Evolutionary conservation across 495 filamentous ascomycete species (phyloP).

Genomic region (Trichoderma reesei): DNA sequence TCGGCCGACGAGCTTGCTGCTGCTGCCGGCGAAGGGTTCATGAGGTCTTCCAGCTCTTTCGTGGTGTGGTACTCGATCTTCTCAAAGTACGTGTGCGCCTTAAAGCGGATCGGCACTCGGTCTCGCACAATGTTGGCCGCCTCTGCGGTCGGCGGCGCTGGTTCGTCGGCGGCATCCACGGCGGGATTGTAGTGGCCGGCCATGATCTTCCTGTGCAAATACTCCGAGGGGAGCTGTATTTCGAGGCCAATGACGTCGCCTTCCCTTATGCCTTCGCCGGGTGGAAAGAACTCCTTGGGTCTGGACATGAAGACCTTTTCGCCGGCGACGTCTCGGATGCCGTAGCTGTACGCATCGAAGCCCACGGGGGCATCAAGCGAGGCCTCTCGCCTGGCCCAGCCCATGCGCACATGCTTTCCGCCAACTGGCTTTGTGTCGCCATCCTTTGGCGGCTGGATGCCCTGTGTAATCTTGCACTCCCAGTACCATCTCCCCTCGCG

Average conservation of each 20-base stretch:
- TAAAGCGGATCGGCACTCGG: constrained; percentile 86
- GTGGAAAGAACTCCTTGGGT: constrained; percentile 75
- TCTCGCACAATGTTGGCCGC: constrained; percentile 79
- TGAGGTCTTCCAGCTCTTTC: constrained; percentile 80
- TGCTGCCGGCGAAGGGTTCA: constrained; percentile 58
- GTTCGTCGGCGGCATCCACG: constrained; percentile 56
- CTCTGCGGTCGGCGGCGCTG: constrained; percentile 30
- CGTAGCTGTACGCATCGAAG: constrained; percentile 94
- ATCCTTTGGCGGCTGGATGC: constrained; percentile 36
- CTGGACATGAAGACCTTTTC: constrained; percentile 92
- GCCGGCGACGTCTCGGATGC: constrained; percentile 75
- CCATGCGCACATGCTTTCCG: constrained; percentile 64
- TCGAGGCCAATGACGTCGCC: constrained; percentile 94
- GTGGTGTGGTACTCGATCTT: constrained; percentile 82
- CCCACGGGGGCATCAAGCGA: constrained; percentile 88
- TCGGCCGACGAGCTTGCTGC: constrained; percentile 31
- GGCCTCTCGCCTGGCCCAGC: constrained; percentile 83
- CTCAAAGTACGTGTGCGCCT: constrained; percentile 88
- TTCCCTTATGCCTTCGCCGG: constrained; percentile 58
- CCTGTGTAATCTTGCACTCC: constrained; percentile 78
- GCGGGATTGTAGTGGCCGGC: constrained; percentile 78
- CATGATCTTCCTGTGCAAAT: constrained; percentile 78
- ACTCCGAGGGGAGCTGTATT: constrained; percentile 77
- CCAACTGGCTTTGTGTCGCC: constrained; percentile 40
- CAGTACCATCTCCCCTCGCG: constrained; percentile 91